Evolutionary conservation across 495 filamentous ascomycete genomes (phyloP), one percentile per base, ranked within the genome.

Genomic region (Neurospora sp.): DNA sequence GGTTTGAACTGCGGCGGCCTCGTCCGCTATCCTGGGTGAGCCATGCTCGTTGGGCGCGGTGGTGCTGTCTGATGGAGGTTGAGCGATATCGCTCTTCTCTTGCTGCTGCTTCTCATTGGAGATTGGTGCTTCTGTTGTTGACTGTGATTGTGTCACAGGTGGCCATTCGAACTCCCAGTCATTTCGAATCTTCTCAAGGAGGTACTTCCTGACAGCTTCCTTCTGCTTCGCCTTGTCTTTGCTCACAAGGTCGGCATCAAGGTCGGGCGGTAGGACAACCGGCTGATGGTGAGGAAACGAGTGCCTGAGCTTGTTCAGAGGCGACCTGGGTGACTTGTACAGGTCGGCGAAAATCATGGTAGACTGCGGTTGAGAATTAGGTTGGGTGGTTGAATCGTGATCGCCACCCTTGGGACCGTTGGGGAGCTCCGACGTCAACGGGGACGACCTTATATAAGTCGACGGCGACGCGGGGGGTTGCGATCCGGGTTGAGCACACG

Each of bases 101-200:
- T 35, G 48, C 12, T 16, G 42, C 42, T 22, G 35, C 27, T 71
- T 65, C 14, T 53, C 61, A 10, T 75, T 40, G 39, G 10, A 59
- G 1, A 7, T 70, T 20, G 70, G 14, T 31, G 20, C 5, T 41
- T 68, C 17, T 20, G 27, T 48, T n/a, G 40, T 42, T 38, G 69
- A 37, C 10, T 70, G 31, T 35, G 72, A 70, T 39, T 45, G 38
- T 37, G 48, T 53, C 35, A 69, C 69, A 35, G 79, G 79, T 31
- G 81, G 81, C 85, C 85, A 86, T 17, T 74, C 48, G 71, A 86
- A 85, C 1, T 83, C 78, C 90, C 90, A 92, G 76, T 91, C 88
- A 76, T 85, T 81, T 71, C 85, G 85, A 40, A 91, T 80, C 74
- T 83, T 86, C 35, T 88, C 86, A 16, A 77, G 76, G 40, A 92